Evolutionary conservation across 2,329 filamentous ascomycete genomes (phyloP), one percentile per base, ranked within the genome.

Genomic region (Ophiosphaerella narmari): DNA sequence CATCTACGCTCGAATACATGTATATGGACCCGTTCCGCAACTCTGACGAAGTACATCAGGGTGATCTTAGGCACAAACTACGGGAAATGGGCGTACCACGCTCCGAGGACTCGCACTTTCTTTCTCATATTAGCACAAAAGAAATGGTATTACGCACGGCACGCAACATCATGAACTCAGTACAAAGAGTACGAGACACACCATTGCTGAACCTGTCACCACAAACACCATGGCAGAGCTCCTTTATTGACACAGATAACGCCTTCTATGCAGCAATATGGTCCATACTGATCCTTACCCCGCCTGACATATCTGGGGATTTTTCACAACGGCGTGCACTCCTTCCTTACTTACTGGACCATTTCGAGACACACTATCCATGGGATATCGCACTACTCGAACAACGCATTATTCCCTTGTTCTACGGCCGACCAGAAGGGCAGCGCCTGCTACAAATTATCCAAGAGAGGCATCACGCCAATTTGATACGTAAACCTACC

Each of bases 21-120:
- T 95, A 90, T 67, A 79, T 97, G 57, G 90, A 96, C 65, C 91
- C 92, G 0, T 96, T 89, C 71, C 82, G 84, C 24, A 85, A 82
- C 2, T 81, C 85, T 31, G 74, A 82, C 12, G 91, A 96, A 71
- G 82, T 92, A 0, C 77, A 81, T 0, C 70, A 83, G 11, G 74
- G 77, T 1, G 77, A 82, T 42, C 76, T 97, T 33, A 79, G 82
- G 50, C 74, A 74, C 23, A 79, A 85, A 54, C 75, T 93, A n/a
- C 77, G 79, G 35, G 77, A 81, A 21, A 68, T 84, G 59, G 79
- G 80, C 9, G 75, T 75, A 5, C 69, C 74, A 0, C 41, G 55
- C 7, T 41, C 63, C 9, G 68, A 74, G 26, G 68, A 75, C 74
- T 53, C 67, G 61, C 52, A 78, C 75, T 87, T 88, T 59, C 77